These are phyloP conservation scores for Podila horticola DNA, from an alignment of 192 early-diverging fungal species.

Conservation along the genomic window DNA sequence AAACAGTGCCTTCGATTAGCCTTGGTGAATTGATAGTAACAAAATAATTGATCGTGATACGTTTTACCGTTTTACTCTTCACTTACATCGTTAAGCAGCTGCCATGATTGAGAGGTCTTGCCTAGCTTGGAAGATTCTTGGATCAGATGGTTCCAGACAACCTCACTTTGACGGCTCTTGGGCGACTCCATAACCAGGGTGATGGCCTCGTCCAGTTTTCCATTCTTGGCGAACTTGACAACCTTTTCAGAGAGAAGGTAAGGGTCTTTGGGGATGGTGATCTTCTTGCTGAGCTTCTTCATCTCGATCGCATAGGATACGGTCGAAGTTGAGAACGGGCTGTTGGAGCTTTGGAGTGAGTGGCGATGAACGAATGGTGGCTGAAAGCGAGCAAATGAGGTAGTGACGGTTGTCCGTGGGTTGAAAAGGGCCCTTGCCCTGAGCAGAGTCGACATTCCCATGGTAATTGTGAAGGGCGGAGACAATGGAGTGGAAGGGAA, in stretches of 20 bases:
- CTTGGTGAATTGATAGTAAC: neutral
- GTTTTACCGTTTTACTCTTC: too few species aligned
- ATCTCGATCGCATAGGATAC: conserved; percentile 6
- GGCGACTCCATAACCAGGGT: conserved; percentile 30
- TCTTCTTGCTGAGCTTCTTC: conserved; percentile 32
- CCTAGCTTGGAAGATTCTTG: conserved; percentile 40
- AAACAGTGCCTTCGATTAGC: too few species aligned
- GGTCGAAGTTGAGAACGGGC: neutral
- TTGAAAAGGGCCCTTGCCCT: neutral
- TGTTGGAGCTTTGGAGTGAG: neutral
- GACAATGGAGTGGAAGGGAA: too few species aligned
- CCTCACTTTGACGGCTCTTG: conserved; percentile 42
- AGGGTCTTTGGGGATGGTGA: conserved; percentile 48
- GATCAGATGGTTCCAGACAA: conserved; percentile 56
- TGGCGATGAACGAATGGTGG: neutral
- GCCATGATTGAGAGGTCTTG: conserved; percentile 36
- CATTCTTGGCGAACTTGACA: conserved; percentile 35
- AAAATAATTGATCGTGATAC: too few species aligned
- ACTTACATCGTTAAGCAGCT: conserved; percentile 42
- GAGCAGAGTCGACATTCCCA: conserved; percentile 1
- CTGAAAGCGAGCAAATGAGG: neutral
- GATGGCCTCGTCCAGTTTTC: conserved; percentile 48
- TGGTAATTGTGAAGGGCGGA: neutral
- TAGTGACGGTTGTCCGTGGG: neutral
- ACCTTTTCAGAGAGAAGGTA: conserved; percentile 48